Percentiles rank a stretch among this genome's conserved stretches.
Conservation (phyloP, 2,329 filamentous ascomycete genomes). For the Phaeosphaeriaceae sp. region DNA sequence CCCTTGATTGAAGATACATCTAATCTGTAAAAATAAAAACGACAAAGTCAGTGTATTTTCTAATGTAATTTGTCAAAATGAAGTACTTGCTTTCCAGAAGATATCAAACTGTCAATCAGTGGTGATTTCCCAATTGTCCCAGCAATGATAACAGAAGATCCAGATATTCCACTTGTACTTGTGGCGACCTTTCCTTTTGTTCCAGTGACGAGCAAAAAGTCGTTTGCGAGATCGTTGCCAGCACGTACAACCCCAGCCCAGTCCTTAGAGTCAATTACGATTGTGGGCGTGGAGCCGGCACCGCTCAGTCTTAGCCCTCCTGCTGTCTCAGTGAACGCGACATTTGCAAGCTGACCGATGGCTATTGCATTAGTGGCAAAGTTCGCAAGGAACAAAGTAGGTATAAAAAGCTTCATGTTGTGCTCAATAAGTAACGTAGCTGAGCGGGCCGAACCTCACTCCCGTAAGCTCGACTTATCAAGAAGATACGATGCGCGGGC, state of each 20-base stretch:
- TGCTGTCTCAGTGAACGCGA: slow-evolving; percentile 23
- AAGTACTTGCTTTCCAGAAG: slow-evolving; percentile 56
- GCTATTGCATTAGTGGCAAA: slow-evolving; percentile 4
- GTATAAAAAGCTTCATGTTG: no score
- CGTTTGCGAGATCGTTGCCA: slow-evolving; percentile 67
- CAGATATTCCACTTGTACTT: slow-evolving; percentile 36
- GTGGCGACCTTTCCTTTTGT: slow-evolving; percentile 59
- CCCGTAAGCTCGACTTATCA: no score
- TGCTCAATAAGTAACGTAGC: no score
- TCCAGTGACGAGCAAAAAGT: slow-evolving; percentile 72
- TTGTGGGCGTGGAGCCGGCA: slow-evolving; percentile 23
- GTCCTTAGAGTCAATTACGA: slow-evolving; percentile 51
- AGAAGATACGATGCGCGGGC: no score
- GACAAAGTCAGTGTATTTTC: no score
- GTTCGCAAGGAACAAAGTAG: background rate
- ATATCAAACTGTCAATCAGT: slow-evolving; percentile 63
- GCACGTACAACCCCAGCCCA: slow-evolving; percentile 70
- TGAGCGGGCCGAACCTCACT: no score
- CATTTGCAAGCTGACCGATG: slow-evolving; percentile 25
- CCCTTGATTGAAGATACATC: slow-evolving; percentile 61
- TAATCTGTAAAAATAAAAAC: no score
- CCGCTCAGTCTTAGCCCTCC: slow-evolving; percentile 26
- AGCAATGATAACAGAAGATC: slow-evolving; percentile 62
- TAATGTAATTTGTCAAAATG: no score
- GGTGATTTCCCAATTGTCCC: slow-evolving; percentile 69